Base-by-base conservation (phyloP, 179 eudicot genomes). In the Pouteria campechiana region DNA sequence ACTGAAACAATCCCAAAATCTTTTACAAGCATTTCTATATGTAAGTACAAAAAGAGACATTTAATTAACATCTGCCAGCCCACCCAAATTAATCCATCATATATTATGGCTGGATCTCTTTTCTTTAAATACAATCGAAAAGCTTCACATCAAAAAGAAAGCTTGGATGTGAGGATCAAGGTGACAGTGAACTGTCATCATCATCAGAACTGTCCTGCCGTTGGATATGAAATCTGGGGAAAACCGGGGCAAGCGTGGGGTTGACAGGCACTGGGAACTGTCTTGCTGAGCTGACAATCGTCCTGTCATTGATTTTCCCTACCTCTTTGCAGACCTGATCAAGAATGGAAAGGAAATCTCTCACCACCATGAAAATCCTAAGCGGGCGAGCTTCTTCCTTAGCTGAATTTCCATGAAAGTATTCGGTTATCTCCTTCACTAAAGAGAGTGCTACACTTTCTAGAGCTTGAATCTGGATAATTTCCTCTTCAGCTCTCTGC, bases 311-410 rank as follows among this genome's bases (percentile, higher is more conserved):
- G 22, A 82, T 66, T 83, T 67, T 64, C 24, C 85, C 92, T 10
- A 86, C 94, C 73, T 90, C 98, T 59, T 76, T 86, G 55, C 98
- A 90, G 5, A 90, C 98, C 16, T 85, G 82, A 25, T 90, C 94
- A 25, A 90, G 69, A 45, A 75, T 44, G 2, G 74, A 29, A 20
- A 92, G 46, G 50, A 92, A 92, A 42, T 92, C 96, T 54, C 92
- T 75, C 20, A 92, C 96, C 32, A 92, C 92, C 85, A 77, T 46
- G 69, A 92, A 92, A 38, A 87, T 87, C 55, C 99, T 62, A 23
- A 92, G 79, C 2, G 96, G 99, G 43, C 87, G 99, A 54, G 99
- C 96, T 75, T 82, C 99, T 77, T 92, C 99, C 58, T 73, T 92
- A 17, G 94, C 88, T 0, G 96, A 86, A 69, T 87, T 69, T 2